Evolutionary conservation across 2,329 filamentous ascomycete genomes (phyloP), one percentile per base, ranked within the genome.

Genomic region (Emergomyces orientalis): DNA sequence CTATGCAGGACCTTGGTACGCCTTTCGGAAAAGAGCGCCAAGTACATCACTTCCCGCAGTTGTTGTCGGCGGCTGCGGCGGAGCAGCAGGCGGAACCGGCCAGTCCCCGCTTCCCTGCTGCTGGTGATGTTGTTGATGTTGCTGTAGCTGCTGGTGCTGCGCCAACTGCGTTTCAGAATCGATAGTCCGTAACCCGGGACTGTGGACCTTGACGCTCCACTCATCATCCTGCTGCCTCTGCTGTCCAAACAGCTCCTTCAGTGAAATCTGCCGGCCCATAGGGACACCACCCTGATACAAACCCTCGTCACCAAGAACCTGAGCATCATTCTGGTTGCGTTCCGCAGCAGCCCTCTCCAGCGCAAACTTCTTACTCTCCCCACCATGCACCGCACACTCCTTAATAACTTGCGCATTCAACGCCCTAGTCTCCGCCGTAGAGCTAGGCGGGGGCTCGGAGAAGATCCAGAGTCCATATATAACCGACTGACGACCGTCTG

Each of bases 401-500:
- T 78, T 76, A 64, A 87, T 85, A 63, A 82, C 76, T 62, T 79
- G 74, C 39, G 80, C 82, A 41, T 82, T 82, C 54, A 83, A 73
- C 41, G 76, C 75, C 62, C 82, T 79, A 14, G 76, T 77, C 52
- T 81, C 77, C 17, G 80, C 79, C 2, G 83, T 86, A 2, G 81
- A 83, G 51, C 78, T 80, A 2, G 80, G 79, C n/a, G 78, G 73
- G 1, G 79, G 78, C 68, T 87, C 85, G n/a, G 80, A 80, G 70
- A 85, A 87, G 62, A 88, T 84, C 84, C 84, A 87, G 14, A 88
- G 73, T 7, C 85, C 85, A 70, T 83, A 85, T 62, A 86, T 81
- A 56, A 59, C 60, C 32, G 62, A 25, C 41, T 62, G 34, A 27
- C 57, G 47, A 9, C 61, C 63, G 30, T 62, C 63, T 8, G 22